These are phyloP conservation scores for Teunomyces funiuensis DNA, from an alignment of 805 yeast genomes.

Conservation along the genomic window DNA sequence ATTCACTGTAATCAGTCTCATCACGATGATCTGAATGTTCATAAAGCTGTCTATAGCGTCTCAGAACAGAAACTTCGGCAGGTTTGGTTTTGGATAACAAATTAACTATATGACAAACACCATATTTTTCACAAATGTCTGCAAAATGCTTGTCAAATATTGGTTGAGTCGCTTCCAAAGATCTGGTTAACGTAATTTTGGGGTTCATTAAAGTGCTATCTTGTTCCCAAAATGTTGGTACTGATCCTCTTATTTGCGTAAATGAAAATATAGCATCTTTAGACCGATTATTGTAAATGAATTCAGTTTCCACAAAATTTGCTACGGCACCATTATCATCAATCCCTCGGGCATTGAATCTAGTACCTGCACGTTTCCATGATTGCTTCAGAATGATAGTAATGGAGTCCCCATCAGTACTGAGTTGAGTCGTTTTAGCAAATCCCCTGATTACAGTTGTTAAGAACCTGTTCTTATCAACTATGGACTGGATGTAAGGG, in stretches of 20 bases:
- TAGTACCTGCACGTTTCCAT: constrained; percentile 97
- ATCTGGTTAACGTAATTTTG: constrained; percentile 83
- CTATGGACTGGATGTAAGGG: constrained; percentile 50
- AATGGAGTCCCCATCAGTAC: constrained; percentile 44
- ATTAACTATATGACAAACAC: constrained; percentile 87
- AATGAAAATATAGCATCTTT: constrained; percentile 63
- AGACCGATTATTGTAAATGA: constrained; percentile 55
- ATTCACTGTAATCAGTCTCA: constrained; percentile 61
- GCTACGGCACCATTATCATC: constrained; percentile 65
- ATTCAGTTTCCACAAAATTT: constrained; percentile 64
- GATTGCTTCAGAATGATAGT: constrained; percentile 91
- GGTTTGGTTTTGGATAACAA: constrained; percentile 72
- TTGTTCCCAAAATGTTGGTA: constrained; percentile 98
- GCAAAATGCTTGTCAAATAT: constrained; percentile 82
- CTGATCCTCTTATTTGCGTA: constrained; percentile 91
- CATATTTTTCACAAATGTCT: constrained; percentile 68
- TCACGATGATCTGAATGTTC: constrained; percentile 20
- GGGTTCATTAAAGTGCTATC: constrained; percentile 90
- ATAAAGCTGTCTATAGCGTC: constrained; percentile 63
- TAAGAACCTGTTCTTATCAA: constrained; percentile 78
- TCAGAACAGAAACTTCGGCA: constrained; percentile 71
- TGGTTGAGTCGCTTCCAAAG: constrained; percentile 90
- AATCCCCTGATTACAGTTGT: constrained; percentile 95
- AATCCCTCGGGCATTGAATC: constrained; percentile 94
- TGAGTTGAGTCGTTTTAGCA: constrained; percentile 69